phyloP scores from a whole-genome alignment of 495 filamentous ascomycete species.

The Xylaria bambusicola region DNA sequence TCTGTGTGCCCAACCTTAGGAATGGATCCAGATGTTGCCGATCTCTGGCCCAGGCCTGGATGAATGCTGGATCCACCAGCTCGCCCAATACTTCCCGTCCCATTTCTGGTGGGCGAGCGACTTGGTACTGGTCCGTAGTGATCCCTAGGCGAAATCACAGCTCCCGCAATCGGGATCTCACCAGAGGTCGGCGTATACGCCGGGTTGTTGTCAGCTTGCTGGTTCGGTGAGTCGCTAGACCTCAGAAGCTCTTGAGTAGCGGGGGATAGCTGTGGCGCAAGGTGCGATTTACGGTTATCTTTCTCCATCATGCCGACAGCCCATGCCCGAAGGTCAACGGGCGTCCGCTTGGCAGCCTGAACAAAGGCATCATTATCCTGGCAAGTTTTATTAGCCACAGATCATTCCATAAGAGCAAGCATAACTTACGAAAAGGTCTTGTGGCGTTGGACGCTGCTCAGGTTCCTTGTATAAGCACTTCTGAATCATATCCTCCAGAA shows the following conservation, averaged over 20 bases:
- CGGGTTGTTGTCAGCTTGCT: slow-evolving; percentile 35
- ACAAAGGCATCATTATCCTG: slow-evolving; percentile 90
- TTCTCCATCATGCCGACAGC: slow-evolving; percentile 86
- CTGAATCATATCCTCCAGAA: slow-evolving; percentile 93
- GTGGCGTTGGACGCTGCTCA: slow-evolving; percentile 84
- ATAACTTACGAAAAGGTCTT: slow-evolving; percentile 70
- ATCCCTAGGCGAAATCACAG: slow-evolving; percentile 47
- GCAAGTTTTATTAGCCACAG: slow-evolving; percentile 24
- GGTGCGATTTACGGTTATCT: slow-evolving; percentile 88
- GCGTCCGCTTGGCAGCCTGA: slow-evolving; percentile 92
- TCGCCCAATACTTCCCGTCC: slow-evolving; percentile 42
- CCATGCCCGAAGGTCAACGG: slow-evolving; percentile 87
- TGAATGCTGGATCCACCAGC: slow-evolving; percentile 47
- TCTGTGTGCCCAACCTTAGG: slow-evolving; percentile 38
- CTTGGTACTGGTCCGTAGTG: slow-evolving; percentile 39
- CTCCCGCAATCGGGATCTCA: slow-evolving; percentile 65
- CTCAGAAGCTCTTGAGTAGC: slow-evolving; percentile 60
- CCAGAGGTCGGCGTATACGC: slow-evolving; percentile 62
- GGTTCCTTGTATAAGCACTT: slow-evolving; percentile 91
- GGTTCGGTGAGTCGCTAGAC: slow-evolving; percentile 52
- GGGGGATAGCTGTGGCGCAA: slow-evolving; percentile 66
- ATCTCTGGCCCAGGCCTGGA: slow-evolving; percentile 53
- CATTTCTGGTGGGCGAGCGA: slow-evolving; percentile 47
- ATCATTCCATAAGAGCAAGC: neutral
- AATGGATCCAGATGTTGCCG: slow-evolving; percentile 46